phyloP scores from a whole-genome alignment of 345 rosid species.

The Eucalyptus regnans region DNA sequence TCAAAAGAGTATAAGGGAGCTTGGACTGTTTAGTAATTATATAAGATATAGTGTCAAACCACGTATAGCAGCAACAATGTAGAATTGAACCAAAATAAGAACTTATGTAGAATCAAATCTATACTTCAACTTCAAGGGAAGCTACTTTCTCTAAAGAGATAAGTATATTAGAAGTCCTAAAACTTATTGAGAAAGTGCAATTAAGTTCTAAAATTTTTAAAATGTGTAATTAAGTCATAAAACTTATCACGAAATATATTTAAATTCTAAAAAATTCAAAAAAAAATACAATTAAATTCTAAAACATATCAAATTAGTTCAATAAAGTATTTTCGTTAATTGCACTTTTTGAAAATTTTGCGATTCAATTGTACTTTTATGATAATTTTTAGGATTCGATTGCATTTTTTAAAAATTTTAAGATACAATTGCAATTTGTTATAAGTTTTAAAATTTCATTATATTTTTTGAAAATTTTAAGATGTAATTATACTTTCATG shows the following conservation, averaged over 20 bases:
- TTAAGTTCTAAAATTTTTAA: fast-evolving
- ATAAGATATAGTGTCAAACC: neutral
- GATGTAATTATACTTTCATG: no score
- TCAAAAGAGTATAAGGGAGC: neutral
- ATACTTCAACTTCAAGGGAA: neutral
- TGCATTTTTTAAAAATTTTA: no score
- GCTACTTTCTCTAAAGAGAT: neutral
- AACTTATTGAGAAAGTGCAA: fast-evolving
- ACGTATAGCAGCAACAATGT: neutral
- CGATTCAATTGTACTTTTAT: no score
- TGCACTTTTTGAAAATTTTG: no score
- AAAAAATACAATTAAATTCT: no score
- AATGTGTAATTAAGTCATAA: no score
- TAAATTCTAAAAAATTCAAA: fast-evolving
- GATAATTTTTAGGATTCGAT: no score
- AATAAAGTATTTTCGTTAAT: fast-evolving
- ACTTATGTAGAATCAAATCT: neutral
- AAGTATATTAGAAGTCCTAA: no score
- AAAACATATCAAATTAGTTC: no score
- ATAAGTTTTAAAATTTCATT: no score
- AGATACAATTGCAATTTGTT: no score
- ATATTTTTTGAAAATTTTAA: no score
- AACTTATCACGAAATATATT: fast-evolving
- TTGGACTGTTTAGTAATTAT: neutral
- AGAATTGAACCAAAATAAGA: neutral